Evolutionary conservation across 208 protist species (phyloP).

Genomic region (Phytomonas serpens): DNA sequence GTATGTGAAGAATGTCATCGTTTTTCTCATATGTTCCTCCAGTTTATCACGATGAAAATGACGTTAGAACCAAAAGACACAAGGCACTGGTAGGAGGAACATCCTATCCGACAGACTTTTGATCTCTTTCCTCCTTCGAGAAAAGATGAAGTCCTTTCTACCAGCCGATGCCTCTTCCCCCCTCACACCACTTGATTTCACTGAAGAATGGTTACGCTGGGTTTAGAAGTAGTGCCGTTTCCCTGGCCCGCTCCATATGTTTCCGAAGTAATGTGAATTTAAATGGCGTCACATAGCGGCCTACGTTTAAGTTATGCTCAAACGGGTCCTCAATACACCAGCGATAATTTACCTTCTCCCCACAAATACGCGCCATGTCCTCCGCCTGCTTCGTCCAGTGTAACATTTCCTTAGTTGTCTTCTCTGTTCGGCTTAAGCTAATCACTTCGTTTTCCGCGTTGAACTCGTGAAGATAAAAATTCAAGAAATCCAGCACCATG

Average conservation of each 20-base stretch:
- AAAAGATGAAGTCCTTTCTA: neutral
- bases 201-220: neutral
- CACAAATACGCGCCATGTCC: constrained; percentile 60
- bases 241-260: constrained; percentile 50
- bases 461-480: constrained; percentile 77
- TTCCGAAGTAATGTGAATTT: constrained; percentile 71
- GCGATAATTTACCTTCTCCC: constrained; percentile 74
- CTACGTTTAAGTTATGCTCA: constrained; percentile 84
- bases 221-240: constrained; percentile 47
- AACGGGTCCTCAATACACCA: constrained; percentile 91
- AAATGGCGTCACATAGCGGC: constrained; percentile 77
- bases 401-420: constrained; percentile 53
- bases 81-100: neutral
- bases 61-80: neutral
- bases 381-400: constrained; percentile 76
- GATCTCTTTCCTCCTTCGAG: neutral
- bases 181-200: neutral
- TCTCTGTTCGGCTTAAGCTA: constrained; percentile 38
- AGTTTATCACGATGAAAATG: constrained; percentile 1
- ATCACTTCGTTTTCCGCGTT: constrained; percentile 52
- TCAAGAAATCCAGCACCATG: constrained; percentile 61
- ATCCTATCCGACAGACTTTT: neutral
- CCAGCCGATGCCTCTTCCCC: neutral
- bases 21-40: neutral
- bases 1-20: neutral